These are phyloP conservation scores for Polytrichum commune DNA, from an alignment of 225 moss, liverwort and hornwort species.

Conservation along the genomic window DNA sequence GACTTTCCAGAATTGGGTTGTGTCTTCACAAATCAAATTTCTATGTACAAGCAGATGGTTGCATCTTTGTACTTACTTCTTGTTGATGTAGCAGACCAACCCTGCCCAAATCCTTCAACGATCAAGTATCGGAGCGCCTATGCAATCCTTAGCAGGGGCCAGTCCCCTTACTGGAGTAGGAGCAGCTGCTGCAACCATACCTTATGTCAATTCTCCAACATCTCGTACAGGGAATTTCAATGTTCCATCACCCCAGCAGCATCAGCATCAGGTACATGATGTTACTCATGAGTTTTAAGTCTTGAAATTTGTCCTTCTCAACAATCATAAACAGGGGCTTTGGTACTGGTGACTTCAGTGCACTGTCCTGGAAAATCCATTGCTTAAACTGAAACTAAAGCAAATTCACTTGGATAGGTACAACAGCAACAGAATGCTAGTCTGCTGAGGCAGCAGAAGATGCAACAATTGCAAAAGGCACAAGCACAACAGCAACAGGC, in stretches of 20 bases:
- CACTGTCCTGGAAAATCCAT: neutral
- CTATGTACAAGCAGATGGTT: neutral
- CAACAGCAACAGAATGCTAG: slow-evolving; percentile 50
- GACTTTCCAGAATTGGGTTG: neutral
- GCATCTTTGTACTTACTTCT: neutral
- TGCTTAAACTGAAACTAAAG: too few relatives aligned
- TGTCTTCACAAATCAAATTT: too few relatives aligned
- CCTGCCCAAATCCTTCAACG: slow-evolving; percentile 41
- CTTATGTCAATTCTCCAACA: slow-evolving; percentile 87
- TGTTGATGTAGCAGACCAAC: slow-evolving; percentile 26
- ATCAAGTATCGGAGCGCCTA: slow-evolving; percentile 52
- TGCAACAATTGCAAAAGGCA: slow-evolving; percentile 62
- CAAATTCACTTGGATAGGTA: neutral
- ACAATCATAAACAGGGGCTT: too few relatives aligned
- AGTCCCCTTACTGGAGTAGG: slow-evolving; percentile 54
- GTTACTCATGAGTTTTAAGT: neutral
- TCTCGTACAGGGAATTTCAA: slow-evolving; percentile 75
- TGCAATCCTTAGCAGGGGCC: slow-evolving; percentile 54
- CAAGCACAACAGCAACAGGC: slow-evolving; percentile 57
- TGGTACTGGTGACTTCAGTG: neutral
- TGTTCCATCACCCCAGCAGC: slow-evolving; percentile 80
- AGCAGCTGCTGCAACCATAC: slow-evolving; percentile 58
- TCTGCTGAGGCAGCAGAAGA: slow-evolving; percentile 61
- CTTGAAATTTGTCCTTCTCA: slow-evolving; percentile 1
- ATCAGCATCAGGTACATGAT: slow-evolving; percentile 11